Percentiles rank a stretch among this genome's conserved stretches.
These are phyloP conservation scores for Tricholoma hemisulphureum DNA, from an alignment of 768 basidiomycete genomes.

Conservation along the genomic window DNA sequence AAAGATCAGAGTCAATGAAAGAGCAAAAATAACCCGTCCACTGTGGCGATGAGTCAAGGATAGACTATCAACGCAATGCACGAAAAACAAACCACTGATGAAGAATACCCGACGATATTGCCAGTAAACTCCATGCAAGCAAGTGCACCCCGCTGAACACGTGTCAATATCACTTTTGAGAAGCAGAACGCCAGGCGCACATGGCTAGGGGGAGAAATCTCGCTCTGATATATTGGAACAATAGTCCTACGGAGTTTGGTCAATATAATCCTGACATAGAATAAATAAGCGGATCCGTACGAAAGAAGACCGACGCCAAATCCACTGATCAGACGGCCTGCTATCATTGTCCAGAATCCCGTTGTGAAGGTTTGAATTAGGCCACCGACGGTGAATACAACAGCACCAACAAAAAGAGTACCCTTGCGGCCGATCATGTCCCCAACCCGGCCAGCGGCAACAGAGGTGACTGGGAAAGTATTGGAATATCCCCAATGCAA, in stretches of 20 bases:
- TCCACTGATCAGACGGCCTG: conserved; percentile 69
- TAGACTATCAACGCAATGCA: not conserved
- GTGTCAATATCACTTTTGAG: not conserved
- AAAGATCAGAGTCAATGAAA: conserved; percentile 76
- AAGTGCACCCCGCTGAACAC: conserved; percentile 72
- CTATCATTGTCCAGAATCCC: conserved; percentile 35
- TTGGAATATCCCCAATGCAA: not conserved
- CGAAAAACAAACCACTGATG: conserved; percentile 68
- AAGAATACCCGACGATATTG: conserved; percentile 88
- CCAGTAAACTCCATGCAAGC: conserved; percentile 96
- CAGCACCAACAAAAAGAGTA: conserved; percentile 70
- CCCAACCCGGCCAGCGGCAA: conserved; percentile 80
- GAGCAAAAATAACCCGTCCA: conserved; percentile 96
- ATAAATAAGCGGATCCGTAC: conserved; percentile 38
- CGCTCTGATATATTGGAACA: conserved; percentile 92
- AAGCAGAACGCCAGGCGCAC: conserved; percentile 38
- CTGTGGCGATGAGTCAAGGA: conserved; percentile 33
- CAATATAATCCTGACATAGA: not conserved
- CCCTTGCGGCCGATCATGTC: conserved; percentile 73
- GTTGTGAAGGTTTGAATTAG: conserved; percentile 70
- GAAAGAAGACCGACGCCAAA: conserved; percentile 74
- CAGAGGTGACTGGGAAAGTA: conserved; percentile 67
- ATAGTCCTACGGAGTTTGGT: conserved; percentile 65
- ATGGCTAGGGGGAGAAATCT: conserved; percentile 91
- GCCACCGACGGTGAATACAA: conserved; percentile 74